These are phyloP conservation scores for Staphylotrichum tortipilum DNA, from an alignment of 495 filamentous ascomycete genomes.

Conservation along the genomic window DNA sequence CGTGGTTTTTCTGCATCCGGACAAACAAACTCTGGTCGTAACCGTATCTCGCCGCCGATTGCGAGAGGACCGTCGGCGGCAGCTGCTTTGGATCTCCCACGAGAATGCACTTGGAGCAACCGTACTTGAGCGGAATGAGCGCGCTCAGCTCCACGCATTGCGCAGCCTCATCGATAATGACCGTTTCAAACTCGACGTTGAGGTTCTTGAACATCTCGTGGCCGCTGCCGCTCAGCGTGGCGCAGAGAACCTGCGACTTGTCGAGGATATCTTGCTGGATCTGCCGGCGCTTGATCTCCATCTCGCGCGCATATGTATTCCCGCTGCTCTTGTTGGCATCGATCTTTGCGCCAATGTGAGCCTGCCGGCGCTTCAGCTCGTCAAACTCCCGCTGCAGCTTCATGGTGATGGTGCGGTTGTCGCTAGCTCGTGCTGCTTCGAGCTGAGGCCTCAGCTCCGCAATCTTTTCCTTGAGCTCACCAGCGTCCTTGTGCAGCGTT, in stretches of 20 bases:
- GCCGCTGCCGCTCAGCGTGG: slow-evolving; percentile 88
- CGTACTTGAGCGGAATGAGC: slow-evolving; percentile 94
- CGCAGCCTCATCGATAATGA: slow-evolving; percentile 95
- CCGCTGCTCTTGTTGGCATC: slow-evolving; percentile 79
- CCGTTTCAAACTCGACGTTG: slow-evolving; percentile 94
- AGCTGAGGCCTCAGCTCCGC: slow-evolving; percentile 56
- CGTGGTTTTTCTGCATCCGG: slow-evolving; percentile 89
- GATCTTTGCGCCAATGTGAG: slow-evolving; percentile 64
- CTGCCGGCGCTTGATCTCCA: slow-evolving; percentile 73
- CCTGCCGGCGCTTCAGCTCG: slow-evolving; percentile 62
- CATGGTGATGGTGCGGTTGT: slow-evolving; percentile 45
- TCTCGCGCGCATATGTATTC: slow-evolving; percentile 63
- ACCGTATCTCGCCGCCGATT: slow-evolving; percentile 82
- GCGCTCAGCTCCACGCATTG: slow-evolving; percentile 97
- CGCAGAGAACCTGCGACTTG: slow-evolving; percentile 84
- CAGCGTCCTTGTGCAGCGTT: slow-evolving; percentile 74
- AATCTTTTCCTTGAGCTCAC: slow-evolving; percentile 62
- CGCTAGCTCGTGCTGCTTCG: slow-evolving; percentile 59
- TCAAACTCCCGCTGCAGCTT: slow-evolving; percentile 72
- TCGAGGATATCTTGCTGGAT: slow-evolving; percentile 88
- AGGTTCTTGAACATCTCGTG: slow-evolving; percentile 96
- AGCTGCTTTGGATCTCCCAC: slow-evolving; percentile 97
- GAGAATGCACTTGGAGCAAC: slow-evolving; percentile 91
- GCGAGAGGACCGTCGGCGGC: slow-evolving; percentile 89
- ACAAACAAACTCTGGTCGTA: slow-evolving; percentile 98